Conservation (phyloP, 2,329 filamentous ascomycete genomes). For the Cladorrhinum sp. region DNA sequence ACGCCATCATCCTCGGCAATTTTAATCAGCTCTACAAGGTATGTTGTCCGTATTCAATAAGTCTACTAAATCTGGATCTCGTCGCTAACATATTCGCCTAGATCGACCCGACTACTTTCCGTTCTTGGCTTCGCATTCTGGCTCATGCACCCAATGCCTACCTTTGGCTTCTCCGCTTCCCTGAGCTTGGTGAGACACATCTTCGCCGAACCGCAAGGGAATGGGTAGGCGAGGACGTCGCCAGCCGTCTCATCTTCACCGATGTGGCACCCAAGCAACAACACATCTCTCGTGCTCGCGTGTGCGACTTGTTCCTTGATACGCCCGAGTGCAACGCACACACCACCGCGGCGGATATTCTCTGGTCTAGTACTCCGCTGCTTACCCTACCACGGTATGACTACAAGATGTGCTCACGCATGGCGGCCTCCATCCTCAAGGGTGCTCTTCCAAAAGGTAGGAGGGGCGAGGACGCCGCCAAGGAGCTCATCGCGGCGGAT, state of each 20-base stretch:
- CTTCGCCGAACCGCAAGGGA: slow-evolving; percentile 72
- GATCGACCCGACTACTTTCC: slow-evolving; percentile 97
- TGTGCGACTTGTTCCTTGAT: slow-evolving; percentile 94
- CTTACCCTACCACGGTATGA: slow-evolving; percentile 86
- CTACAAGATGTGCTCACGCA: slow-evolving; percentile 99
- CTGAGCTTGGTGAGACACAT: slow-evolving; percentile 85
- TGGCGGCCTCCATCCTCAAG: slow-evolving; percentile 91
- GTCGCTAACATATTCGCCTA: slow-evolving; percentile 36
- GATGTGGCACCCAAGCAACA: slow-evolving; percentile 94
- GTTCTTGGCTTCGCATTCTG: slow-evolving; percentile 91
- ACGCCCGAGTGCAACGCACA: slow-evolving; percentile 98
- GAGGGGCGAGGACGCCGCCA: slow-evolving; percentile 64
- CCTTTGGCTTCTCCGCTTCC: slow-evolving; percentile 95
- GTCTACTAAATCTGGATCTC: too few relatives aligned
- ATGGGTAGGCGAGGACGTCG: slow-evolving; percentile 85
- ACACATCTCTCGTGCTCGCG: slow-evolving; percentile 86
- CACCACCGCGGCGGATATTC: slow-evolving; percentile 91
- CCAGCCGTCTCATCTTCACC: slow-evolving; percentile 85
- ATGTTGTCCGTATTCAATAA: slow-evolving; percentile 29
- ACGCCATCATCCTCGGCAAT: slow-evolving; percentile 89
- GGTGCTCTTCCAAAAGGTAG: slow-evolving; percentile 75
- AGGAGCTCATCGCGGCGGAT: slow-evolving; percentile 71
- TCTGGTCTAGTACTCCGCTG: slow-evolving; percentile 94
- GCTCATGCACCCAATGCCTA: slow-evolving; percentile 80
- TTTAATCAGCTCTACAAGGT: slow-evolving; percentile 99